Percentiles rank a stretch among this genome's conserved stretches.
Conservation (phyloP, 176 grass and related monocot genomes). For the Cymbopogon citratus region DNA sequence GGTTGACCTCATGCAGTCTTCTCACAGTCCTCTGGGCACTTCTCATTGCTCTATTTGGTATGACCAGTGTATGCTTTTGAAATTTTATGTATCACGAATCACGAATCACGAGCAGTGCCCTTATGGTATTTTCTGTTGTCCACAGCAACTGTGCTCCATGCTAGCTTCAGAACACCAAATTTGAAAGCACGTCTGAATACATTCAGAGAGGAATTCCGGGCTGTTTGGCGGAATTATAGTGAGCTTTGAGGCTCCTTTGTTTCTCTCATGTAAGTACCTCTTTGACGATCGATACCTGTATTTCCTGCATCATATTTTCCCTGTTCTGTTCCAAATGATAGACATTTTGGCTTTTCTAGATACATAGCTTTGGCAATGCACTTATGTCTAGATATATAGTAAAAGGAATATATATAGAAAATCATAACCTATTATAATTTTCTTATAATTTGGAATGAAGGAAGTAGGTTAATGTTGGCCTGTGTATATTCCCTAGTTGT, state of each 20-base stretch:
- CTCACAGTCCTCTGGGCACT: constrained; percentile 90
- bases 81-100: constrained; percentile 7
- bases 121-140: constrained; percentile 17
- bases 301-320: not conserved
- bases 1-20: constrained; percentile 88
- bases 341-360: too few species aligned
- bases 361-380: too few species aligned
- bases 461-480: not conserved
- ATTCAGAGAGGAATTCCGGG: constrained; percentile 97
- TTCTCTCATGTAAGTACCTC: constrained; percentile 19
- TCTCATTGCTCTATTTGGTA: constrained; percentile 83
- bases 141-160: constrained; percentile 89
- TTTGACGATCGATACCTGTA: not conserved
- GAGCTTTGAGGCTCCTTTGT: constrained; percentile 50
- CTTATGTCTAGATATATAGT: too few species aligned
- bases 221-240: constrained; percentile 90
- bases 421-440: too few species aligned
- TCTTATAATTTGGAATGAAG: too few species aligned
- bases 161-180: constrained; percentile 95
- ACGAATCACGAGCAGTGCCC: not conserved
- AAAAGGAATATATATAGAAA: too few species aligned
- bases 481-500: not conserved
- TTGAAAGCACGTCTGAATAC: constrained; percentile 95
- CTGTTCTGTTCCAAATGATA: too few species aligned
- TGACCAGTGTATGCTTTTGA: constrained; percentile 16